phyloP scores from a whole-genome alignment of 495 filamentous ascomycete species.

The Glonium stellatum region DNA sequence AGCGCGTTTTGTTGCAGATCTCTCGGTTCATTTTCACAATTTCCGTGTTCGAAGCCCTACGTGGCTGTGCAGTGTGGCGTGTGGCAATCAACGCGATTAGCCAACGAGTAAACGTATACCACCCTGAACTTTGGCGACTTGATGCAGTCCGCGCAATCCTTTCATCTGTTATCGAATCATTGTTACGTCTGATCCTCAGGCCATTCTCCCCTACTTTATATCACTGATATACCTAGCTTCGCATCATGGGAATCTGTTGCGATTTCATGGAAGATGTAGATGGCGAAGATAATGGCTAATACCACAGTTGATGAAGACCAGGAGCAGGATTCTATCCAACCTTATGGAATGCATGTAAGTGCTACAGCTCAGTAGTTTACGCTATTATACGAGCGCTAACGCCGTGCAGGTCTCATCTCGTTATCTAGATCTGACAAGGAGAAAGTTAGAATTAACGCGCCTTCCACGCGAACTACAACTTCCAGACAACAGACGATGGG shows the following conservation, averaged over 20 bases:
- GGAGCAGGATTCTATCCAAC: conserved; percentile 10
- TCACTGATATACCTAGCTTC: too few species aligned
- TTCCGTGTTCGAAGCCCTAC: background rate
- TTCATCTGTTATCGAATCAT: background rate
- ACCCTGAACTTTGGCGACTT: background rate
- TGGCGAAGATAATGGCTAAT: background rate
- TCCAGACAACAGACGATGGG: conserved; percentile 24
- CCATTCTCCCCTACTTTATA: background rate
- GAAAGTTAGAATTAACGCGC: conserved; percentile 37
- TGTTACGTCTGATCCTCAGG: background rate
- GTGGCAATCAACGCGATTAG: background rate
- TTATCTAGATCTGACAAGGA: conserved; percentile 37
- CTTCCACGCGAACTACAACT: conserved; percentile 31
- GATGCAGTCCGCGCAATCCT: background rate
- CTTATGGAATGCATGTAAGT: conserved; percentile 31
- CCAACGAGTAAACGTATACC: background rate
- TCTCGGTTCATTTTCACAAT: background rate
- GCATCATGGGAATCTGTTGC: too few species aligned
- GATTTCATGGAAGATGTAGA: background rate
- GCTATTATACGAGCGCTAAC: background rate
- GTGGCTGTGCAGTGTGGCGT: conserved; percentile 7
- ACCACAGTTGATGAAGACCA: background rate
- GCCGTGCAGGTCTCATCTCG: conserved; percentile 29
- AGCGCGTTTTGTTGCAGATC: background rate
- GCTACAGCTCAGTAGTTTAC: too few species aligned